Conservation (phyloP, 805 yeast species). For the Monosporozyma servazzii region DNA sequence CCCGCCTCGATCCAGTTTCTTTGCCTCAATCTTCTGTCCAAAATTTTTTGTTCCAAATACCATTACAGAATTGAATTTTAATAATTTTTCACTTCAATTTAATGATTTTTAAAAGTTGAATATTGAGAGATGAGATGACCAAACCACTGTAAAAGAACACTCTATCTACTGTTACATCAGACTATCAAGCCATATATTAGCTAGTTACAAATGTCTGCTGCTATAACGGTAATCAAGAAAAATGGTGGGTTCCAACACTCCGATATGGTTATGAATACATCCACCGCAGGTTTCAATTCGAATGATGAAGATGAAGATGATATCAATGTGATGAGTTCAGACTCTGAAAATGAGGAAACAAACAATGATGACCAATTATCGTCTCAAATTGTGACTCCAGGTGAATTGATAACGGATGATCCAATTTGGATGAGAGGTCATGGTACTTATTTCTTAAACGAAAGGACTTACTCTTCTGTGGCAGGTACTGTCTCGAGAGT, state of each 20-base stretch:
- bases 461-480: constrained; percentile 77
- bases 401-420: constrained; percentile 92
- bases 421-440: constrained; percentile 98
- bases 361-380: constrained; percentile 33
- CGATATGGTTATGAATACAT: constrained; percentile 3
- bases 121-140: not conserved
- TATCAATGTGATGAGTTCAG: constrained; percentile 5
- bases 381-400: constrained; percentile 72
- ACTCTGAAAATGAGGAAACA: constrained; percentile 31
- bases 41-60: not conserved
- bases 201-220: constrained; percentile 17
- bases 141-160: not conserved
- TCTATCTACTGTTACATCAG: not conserved
- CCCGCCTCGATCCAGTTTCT: no score
- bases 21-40: not conserved
- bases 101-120: not conserved
- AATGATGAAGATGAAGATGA: not conserved
- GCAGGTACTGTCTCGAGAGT: constrained; percentile 86
- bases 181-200: not conserved
- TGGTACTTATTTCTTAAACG: constrained; percentile 77
- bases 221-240: constrained; percentile 22
- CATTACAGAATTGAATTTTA: not conserved
- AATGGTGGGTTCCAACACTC: constrained; percentile 21
- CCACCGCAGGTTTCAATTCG: constrained; percentile 5
- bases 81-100: not conserved